Percentiles rank a stretch among this genome's conserved stretches.
These are phyloP conservation scores for Fusarium camptoceras DNA, from an alignment of 2,329 filamentous ascomycete genomes.

Conservation along the genomic window DNA sequence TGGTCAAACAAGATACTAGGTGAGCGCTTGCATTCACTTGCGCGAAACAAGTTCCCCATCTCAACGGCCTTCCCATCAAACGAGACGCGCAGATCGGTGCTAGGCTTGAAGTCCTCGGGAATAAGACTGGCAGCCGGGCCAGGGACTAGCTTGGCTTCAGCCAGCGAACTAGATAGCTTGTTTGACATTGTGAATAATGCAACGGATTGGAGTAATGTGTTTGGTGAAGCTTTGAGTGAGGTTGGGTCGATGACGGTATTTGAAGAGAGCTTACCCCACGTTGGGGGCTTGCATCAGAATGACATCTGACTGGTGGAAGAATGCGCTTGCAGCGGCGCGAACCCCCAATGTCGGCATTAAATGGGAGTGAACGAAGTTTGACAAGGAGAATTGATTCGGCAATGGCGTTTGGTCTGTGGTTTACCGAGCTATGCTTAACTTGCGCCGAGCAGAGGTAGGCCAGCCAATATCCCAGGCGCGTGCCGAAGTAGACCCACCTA, in stretches of 20 bases:
- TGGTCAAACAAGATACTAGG: conserved; percentile 54
- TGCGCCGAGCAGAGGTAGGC: not conserved
- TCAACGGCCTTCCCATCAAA: conserved; percentile 51
- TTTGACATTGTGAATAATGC: conserved; percentile 30
- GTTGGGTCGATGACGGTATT: conserved; percentile 34
- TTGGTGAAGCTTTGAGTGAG: conserved; percentile 8
- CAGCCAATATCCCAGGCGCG: not conserved
- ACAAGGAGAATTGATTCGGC: not conserved
- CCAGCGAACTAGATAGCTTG: conserved; percentile 48
- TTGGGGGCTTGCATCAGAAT: conserved; percentile 31
- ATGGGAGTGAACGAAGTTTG: not conserved
- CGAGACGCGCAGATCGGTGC: conserved; percentile 53
- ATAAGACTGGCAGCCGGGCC: conserved; percentile 56
- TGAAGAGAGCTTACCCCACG: conserved; percentile 32
- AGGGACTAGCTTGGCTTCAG: conserved; percentile 55
- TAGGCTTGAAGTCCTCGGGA: conserved; percentile 56
- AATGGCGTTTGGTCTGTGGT: not conserved
- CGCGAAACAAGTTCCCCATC: conserved; percentile 56
- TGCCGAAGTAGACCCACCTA: not conserved
- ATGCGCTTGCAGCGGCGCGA: not conserved
- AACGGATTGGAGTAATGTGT: not conserved
- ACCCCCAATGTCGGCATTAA: conserved; percentile 16
- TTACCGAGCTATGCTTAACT: not conserved
- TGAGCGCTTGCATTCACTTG: conserved; percentile 51
- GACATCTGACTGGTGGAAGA: conserved; percentile 38